Evolutionary conservation across 345 rosid genomes (phyloP).

Genomic region (Euphorbia lathyris): DNA sequence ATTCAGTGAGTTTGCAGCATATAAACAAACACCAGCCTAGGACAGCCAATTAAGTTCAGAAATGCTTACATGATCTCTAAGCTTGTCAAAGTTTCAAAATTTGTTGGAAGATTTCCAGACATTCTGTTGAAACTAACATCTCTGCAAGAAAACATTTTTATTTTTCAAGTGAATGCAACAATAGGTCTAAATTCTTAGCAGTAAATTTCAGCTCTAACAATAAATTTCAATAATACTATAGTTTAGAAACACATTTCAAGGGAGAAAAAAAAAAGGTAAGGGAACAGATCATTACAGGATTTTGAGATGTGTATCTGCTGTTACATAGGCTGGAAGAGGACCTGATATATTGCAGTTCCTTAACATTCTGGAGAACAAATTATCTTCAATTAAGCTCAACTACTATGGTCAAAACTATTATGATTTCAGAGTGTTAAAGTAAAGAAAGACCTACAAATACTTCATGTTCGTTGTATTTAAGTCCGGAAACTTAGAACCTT

Average conservation of each 20-base stretch:
- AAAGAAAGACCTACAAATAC: constrained; percentile 4
- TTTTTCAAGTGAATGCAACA: not conserved
- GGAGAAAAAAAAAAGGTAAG: not conserved
- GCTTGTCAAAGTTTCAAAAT: not conserved
- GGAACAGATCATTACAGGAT: not conserved
- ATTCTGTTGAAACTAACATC: constrained; percentile 16
- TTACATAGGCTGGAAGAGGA: not conserved
- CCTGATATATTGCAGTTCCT: constrained; percentile 17
- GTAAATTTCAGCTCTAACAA: not conserved
- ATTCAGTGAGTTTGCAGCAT: too few species aligned
- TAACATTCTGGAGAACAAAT: constrained; percentile 3
- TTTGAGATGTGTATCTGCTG: not conserved
- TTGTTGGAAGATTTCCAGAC: not conserved
- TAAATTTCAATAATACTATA: not conserved
- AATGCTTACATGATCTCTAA: constrained; percentile 16
- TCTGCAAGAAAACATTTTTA: not conserved
- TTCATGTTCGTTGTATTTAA: not conserved
- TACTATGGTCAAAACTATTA: not conserved
- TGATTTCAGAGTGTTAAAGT: not conserved
- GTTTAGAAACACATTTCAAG: too few species aligned
- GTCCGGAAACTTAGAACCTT: constrained; percentile 3
- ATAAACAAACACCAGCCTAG: too few species aligned
- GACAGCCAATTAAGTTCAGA: not conserved
- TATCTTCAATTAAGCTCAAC: not conserved
- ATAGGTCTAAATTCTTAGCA: not conserved